Conservation (phyloP, 441 rosid genomes). For the Erodium texanum region DNA sequence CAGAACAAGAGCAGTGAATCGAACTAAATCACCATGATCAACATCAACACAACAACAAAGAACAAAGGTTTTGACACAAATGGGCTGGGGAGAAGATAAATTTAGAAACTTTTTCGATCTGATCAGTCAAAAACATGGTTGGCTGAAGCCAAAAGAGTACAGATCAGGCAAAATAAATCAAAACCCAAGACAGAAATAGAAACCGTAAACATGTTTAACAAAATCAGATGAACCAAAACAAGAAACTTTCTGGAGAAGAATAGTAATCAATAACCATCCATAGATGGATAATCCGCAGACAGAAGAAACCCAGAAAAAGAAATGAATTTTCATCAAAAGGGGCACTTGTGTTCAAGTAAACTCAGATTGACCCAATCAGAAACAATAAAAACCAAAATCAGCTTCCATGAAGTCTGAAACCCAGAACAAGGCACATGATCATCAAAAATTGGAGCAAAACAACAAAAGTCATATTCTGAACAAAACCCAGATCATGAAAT, state of each 20-base stretch:
- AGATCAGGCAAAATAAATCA: constrained; percentile 6
- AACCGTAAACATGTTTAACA: constrained; percentile 10
- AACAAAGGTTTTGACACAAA: constrained; percentile 4
- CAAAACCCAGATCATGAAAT: constrained; percentile 32
- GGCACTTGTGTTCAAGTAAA: constrained; percentile 49
- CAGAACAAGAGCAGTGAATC: constrained; percentile 5
- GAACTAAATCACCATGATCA: background rate
- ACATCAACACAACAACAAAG: background rate
- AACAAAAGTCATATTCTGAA: constrained; percentile 10
- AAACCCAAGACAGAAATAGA: constrained; percentile 11
- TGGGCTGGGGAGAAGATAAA: background rate
- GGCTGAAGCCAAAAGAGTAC: constrained; percentile 1
- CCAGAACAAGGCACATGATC: constrained; percentile 22
- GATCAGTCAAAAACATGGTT: too few species aligned
- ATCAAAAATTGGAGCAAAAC: constrained; percentile 6
- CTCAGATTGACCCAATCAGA: constrained; percentile 34
- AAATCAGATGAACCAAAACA: constrained; percentile 20
- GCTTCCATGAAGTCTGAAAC: constrained; percentile 17
- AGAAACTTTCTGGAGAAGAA: constrained; percentile 42
- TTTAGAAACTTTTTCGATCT: too few species aligned
- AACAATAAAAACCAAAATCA: constrained; percentile 21
- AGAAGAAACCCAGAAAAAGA: constrained; percentile 33
- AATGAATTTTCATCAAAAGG: constrained; percentile 23
- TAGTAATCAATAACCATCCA: constrained; percentile 39
- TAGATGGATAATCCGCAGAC: constrained; percentile 38